These are phyloP conservation scores for Chloropicon primus DNA, from an alignment of 139 green algal genomes.

Conservation along the genomic window DNA sequence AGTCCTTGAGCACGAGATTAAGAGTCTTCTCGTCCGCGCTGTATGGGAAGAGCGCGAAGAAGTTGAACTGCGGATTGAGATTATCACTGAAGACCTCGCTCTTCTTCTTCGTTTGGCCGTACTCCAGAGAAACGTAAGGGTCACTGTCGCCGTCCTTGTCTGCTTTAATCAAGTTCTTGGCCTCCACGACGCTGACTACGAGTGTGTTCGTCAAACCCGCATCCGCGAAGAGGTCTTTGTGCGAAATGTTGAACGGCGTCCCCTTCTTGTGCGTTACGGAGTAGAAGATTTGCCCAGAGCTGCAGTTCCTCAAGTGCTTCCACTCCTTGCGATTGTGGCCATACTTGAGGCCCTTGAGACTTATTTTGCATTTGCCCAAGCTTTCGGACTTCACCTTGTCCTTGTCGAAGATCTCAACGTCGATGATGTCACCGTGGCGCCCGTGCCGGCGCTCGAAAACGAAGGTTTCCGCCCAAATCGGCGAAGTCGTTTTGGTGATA, in stretches of 20 bases:
- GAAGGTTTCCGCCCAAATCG: neutral
- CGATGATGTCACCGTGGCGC: neutral
- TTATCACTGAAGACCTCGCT: neutral
- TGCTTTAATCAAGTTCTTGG: neutral
- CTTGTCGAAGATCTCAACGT: neutral
- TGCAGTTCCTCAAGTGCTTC: neutral
- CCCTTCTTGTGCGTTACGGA: neutral
- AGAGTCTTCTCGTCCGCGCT: neutral
- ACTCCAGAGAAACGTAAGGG: neutral
- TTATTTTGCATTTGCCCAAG: neutral
- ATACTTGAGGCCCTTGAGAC: neutral
- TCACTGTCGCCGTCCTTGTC: neutral
- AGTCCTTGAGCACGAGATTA: neutral
- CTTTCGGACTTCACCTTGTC: neutral
- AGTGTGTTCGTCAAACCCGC: neutral
- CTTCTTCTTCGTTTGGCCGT: neutral
- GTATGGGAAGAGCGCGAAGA: neutral
- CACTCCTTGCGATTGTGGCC: neutral
- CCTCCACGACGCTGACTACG: neutral
- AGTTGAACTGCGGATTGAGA: neutral
- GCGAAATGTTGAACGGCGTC: neutral
- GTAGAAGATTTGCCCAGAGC: neutral
- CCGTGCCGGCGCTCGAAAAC: neutral
- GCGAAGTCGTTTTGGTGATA: neutral
- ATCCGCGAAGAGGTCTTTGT: neutral